Conservation (phyloP, 2,329 filamentous ascomycete species). For the Fusarium pilosicola region DNA sequence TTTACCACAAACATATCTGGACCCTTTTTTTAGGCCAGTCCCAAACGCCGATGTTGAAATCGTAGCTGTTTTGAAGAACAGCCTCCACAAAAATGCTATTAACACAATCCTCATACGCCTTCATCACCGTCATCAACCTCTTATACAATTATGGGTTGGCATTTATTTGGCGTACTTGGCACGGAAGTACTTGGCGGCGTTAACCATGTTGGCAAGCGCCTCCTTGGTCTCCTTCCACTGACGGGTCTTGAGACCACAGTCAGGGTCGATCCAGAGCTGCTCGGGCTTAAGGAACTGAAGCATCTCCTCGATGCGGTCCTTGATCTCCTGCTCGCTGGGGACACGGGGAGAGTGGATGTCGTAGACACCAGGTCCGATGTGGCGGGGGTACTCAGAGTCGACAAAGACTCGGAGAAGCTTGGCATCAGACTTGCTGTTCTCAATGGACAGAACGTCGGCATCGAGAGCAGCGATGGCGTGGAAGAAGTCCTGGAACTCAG, state of each 20-base stretch:
- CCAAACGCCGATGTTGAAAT: constrained; percentile 70
- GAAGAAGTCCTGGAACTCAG: constrained; percentile 99
- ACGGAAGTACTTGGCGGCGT: constrained; percentile 97
- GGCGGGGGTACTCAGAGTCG: constrained; percentile 94
- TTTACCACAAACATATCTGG: constrained; percentile 50
- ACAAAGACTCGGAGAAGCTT: constrained; percentile 99
- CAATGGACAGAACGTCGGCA: constrained; percentile 97
- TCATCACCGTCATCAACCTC: constrained; percentile 30
- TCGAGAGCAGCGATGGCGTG: constrained; percentile 98
- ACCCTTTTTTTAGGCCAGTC: constrained; percentile 51
- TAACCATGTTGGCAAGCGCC: constrained; percentile 95
- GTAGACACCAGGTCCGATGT: constrained; percentile 99
- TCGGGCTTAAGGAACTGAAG: constrained; percentile 95
- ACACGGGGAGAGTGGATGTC: constrained; percentile 99
- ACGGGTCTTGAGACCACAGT: constrained; percentile 99
- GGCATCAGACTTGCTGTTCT: constrained; percentile 99
- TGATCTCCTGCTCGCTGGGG: constrained; percentile 97
- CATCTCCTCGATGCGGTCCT: constrained; percentile 98
- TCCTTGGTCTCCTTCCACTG: constrained; percentile 99
- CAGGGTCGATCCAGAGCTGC: constrained; percentile 99
- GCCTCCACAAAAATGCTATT: constrained; percentile 47
- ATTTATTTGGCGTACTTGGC: constrained; percentile 78
- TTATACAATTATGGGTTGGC: constrained; percentile 31
- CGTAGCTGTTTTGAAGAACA: constrained; percentile 57
- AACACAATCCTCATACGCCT: constrained; percentile 44